Conservation (phyloP, 1,284 basidiomycete genomes). For the Coniferiporia sulphurascens region DNA sequence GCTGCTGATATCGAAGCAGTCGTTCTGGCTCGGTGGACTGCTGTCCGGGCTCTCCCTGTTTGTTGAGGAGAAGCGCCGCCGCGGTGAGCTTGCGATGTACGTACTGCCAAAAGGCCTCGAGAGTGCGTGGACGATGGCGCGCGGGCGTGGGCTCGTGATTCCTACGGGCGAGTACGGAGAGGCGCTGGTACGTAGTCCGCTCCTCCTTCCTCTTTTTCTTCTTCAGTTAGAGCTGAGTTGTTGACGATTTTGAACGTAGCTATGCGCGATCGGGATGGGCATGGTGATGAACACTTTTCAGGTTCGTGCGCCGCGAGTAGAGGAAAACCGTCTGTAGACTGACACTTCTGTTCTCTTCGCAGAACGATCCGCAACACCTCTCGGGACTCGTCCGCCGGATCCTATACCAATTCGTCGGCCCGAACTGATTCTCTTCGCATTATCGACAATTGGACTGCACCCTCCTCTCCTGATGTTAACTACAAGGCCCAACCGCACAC, state of each 20-base stretch:
- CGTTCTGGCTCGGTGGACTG: conserved; percentile 78
- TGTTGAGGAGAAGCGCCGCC: conserved; percentile 79
- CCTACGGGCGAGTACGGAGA: conserved; percentile 69
- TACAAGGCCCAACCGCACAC: background rate
- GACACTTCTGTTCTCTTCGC: conserved; percentile 29
- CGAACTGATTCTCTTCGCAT: conserved; percentile 45
- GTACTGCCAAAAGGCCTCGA: conserved; percentile 90
- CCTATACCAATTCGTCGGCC: conserved; percentile 89
- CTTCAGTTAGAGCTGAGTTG: background rate
- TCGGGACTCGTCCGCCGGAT: conserved; percentile 84
- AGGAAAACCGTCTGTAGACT: too few relatives aligned
- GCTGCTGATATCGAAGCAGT: conserved; percentile 59
- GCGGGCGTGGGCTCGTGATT: conserved; percentile 76
- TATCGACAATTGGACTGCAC: conserved; percentile 2
- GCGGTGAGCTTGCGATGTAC: conserved; percentile 91
- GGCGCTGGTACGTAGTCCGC: conserved; percentile 44
- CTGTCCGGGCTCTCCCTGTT: conserved; percentile 76
- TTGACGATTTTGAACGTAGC: conserved; percentile 23
- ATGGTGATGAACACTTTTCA: conserved; percentile 80
- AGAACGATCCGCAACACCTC: conserved; percentile 87
- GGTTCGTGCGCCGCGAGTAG: conserved; percentile 25
- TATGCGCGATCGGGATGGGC: conserved; percentile 75
- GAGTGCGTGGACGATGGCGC: conserved; percentile 78
- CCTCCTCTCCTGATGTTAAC: background rate
- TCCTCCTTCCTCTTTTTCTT: conserved; percentile 7